Conservation (phyloP, 495 filamentous ascomycete genomes). For the Ramalina intermedia region DNA sequence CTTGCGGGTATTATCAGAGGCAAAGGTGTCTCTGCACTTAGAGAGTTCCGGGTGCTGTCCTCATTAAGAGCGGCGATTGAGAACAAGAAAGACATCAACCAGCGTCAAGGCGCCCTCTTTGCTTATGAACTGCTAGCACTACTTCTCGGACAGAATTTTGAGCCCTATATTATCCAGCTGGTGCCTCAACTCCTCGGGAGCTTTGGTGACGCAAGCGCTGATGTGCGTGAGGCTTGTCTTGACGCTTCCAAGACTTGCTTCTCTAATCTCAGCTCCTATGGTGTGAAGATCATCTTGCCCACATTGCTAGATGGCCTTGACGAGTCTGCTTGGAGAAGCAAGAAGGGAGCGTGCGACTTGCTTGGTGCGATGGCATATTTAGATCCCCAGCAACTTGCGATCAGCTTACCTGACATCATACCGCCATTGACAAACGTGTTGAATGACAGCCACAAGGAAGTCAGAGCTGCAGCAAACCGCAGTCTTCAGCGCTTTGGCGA, state of each 20-base stretch:
- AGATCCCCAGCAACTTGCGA: conserved; percentile 82
- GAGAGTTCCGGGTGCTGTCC: conserved; percentile 74
- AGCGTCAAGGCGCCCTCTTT: conserved; percentile 76
- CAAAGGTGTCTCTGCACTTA: conserved; percentile 64
- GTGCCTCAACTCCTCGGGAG: conserved; percentile 78
- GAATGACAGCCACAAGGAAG: conserved; percentile 97
- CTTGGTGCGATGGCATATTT: conserved; percentile 97
- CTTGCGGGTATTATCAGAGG: conserved; percentile 81
- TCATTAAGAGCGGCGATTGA: conserved; percentile 64
- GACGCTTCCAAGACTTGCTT: conserved; percentile 93
- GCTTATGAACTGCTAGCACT: conserved; percentile 82
- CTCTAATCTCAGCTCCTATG: conserved; percentile 80
- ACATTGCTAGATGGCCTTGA: conserved; percentile 86
- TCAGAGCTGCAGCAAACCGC: conserved; percentile 78
- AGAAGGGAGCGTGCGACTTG: conserved; percentile 92
- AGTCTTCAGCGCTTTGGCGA: conserved; percentile 95
- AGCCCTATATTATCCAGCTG: conserved; percentile 91
- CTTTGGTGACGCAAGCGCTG: conserved; percentile 76
- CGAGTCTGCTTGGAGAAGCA: conserved; percentile 92
- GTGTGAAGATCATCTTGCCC: conserved; percentile 86
- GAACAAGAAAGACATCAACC: conserved; percentile 80
- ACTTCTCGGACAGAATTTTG: conserved; percentile 75
- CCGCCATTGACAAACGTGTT: conserved; percentile 84
- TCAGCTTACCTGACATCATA: conserved; percentile 89
- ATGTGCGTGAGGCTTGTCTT: conserved; percentile 83